Evolutionary conservation across 768 basidiomycete species (phyloP), one percentile per base, ranked within the genome.

Genomic region (Boletus edulis): DNA sequence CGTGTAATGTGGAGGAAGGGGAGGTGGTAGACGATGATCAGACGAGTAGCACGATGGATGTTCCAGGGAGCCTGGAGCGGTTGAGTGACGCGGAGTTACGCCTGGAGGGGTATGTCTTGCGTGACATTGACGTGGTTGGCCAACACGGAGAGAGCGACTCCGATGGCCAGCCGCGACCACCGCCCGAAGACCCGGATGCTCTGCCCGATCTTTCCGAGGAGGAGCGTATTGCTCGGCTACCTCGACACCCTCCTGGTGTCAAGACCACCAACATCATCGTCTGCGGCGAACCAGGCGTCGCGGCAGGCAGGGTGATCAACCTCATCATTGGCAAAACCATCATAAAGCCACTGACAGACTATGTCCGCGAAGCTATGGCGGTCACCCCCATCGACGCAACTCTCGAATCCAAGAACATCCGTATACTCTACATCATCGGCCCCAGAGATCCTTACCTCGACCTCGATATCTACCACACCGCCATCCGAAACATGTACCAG

Each of bases 271-370:
- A 77, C 50, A 59, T 78, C 42, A 60, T 78, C n/a, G 38, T 79
- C 17, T 78, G 78, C 44, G 76, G 78, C 8, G 72, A 76, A 48
- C 67, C 71, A 3, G 76, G 77, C n/a, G 52, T 59, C n/a, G 68
- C 60, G 15, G 61, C 62, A 11, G 62, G 64, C 11, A 51, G 62
- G 13, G 65, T 68, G n/a, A 46, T 70, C 53, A 70, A 70, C 49
- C 54, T 72, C 7, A 66, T 70, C 31, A 24, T 58, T 0, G 64
- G 51, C 9, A 3, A 51, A 2, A 37, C 41, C 32, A 50, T 68
- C 41, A 61, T 65, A 15, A 56, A 56, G 29, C 68, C 66, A 5
- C 62, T 67, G 37, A 52, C 51, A 0, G 62, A 67, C 17, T 67
- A 68, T 6, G 52, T 54, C 0, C 73, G 75, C 0, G 73, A 69